Evolutionary conservation across 306 rosid genomes (phyloP), one percentile per base, ranked within the genome.

Genomic region (Cucumis hystrix): DNA sequence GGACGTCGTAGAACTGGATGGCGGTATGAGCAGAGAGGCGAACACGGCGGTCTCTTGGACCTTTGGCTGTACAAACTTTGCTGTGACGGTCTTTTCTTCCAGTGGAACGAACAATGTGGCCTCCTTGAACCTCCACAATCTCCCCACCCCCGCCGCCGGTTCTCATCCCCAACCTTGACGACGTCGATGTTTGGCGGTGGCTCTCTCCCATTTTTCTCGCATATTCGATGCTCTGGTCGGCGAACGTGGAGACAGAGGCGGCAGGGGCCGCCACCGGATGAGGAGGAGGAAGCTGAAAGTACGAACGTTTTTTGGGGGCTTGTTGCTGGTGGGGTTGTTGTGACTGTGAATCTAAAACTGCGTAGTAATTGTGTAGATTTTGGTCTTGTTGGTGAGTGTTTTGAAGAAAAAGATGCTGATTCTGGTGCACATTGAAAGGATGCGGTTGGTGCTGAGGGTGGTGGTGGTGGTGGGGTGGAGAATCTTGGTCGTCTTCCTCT

Each of bases 71-170:
- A 33, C 81, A 78, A 43, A 78, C 81, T 63, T 78, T 78, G 81
- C 81, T 78, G 66, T 78, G 81, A 33, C 81, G 81, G 43, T 78
- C 81, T 78, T 78, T 78, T 25, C 76, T 54, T 39, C 81, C 81
- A 16, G 52, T 78, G 65, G 81, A 67, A 12, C 81, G 81, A 67
- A 78, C 81, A 79, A 79, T 71, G 82, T 79, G 82, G 61, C 82
- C 82, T 10, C 82, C 81, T 78, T 78, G 78, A 58, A 72, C 82
- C 78, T 71, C 82, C 71, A 79, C 78, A 17, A 79, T 79, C 49
- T 79, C 82, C 35, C 78, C 78, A 35, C 76, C 81, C 17, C 76
- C 47, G 55, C 76, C 81, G 49, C 64, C 56, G n/a, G 18, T 16
- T 20, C 73, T 71, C 65, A 70, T 79, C 82, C 82, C 78, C 78